These are phyloP conservation scores for Didymosphaeria variabile DNA, from an alignment of 2,329 filamentous ascomycete genomes.

Conservation along the genomic window DNA sequence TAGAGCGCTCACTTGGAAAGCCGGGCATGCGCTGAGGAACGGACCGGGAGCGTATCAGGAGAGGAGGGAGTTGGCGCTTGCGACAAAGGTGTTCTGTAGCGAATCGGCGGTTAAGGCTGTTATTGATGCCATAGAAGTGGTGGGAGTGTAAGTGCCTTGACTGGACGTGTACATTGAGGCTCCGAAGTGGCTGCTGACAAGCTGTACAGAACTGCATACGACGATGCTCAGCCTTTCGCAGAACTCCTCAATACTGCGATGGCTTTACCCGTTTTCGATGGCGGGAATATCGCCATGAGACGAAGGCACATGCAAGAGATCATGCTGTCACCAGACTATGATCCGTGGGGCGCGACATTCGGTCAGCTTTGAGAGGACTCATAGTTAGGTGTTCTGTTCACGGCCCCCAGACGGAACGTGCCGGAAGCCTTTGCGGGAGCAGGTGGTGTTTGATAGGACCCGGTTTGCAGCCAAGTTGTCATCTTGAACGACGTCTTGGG, in stretches of 20 bases:
- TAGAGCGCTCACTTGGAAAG: neutral
- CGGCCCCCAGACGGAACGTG: neutral
- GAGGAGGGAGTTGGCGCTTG: constrained; percentile 2
- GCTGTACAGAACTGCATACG: neutral
- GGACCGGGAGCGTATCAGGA: neutral
- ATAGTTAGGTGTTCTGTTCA: neutral
- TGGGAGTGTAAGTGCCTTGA: neutral
- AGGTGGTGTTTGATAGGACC: too few species aligned
- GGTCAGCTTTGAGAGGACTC: neutral
- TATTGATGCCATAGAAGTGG: neutral
- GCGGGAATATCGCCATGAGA: neutral
- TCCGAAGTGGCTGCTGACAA: neutral
- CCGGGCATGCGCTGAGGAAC: neutral
- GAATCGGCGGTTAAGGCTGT: neutral
- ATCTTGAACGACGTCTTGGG: neutral
- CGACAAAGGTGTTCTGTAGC: neutral
- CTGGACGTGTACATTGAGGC: neutral
- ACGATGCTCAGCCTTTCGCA: neutral
- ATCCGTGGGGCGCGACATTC: neutral
- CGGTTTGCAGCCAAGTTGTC: too few species aligned
- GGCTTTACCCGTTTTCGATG: neutral
- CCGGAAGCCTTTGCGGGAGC: neutral
- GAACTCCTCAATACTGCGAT: neutral
- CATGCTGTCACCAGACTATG: neutral
- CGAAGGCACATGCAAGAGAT: neutral